Evolutionary conservation across 1,139 yeast genomes (phyloP).

Genomic region (Lodderomyces margitis): DNA sequence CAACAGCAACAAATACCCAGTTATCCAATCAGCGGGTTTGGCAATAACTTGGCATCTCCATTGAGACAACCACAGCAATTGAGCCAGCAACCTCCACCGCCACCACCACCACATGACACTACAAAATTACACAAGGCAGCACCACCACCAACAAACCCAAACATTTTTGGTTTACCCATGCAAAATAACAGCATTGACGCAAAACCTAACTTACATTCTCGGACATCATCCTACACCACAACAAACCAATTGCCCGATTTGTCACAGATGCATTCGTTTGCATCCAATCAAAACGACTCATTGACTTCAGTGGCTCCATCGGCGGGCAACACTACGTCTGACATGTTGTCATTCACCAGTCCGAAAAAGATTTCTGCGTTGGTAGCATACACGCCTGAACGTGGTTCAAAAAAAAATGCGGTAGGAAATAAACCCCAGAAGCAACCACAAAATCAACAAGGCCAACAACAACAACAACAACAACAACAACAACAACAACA

Average conservation of each 20-base stretch:
- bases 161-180: conserved; percentile 36
- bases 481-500: conserved; percentile 12
- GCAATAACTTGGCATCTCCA: conserved; percentile 35
- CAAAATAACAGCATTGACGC: conserved; percentile 18
- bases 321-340: conserved; percentile 7
- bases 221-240: conserved; percentile 15
- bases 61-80: conserved; percentile 21
- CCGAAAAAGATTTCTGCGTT: conserved; percentile 62
- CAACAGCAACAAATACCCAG: conserved; percentile 12
- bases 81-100: not conserved
- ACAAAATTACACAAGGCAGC: conserved; percentile 40
- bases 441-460: conserved; percentile 11
- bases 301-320: conserved; percentile 3
- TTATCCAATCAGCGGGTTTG: conserved; percentile 4
- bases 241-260: conserved; percentile 4
- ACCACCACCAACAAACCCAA: conserved; percentile 10
- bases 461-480: conserved; percentile 29
- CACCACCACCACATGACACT: conserved; percentile 17
- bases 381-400: conserved; percentile 81
- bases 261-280: conserved; percentile 5
- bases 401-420: conserved; percentile 45
- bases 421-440: not conserved
- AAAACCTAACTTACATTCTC: conserved; percentile 10
- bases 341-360: conserved; percentile 29
- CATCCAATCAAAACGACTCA: conserved; percentile 7